phyloP scores from a whole-genome alignment of 2,329 filamentous ascomycete species.

The Cordyceps militaris region DNA sequence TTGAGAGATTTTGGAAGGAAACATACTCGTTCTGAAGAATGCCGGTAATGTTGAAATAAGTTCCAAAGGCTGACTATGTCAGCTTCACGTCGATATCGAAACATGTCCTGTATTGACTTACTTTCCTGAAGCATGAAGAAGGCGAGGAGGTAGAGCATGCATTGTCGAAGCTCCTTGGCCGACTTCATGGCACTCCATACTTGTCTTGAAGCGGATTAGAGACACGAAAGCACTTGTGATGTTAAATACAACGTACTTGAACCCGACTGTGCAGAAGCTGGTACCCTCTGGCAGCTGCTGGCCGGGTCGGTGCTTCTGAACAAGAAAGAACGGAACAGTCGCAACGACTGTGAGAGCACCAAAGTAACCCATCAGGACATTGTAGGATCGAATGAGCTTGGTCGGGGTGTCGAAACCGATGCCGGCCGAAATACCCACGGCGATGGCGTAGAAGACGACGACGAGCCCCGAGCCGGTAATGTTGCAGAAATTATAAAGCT shows the following conservation, averaged over 20 bases:
- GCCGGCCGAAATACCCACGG: constrained; percentile 17
- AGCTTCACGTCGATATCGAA: not conserved
- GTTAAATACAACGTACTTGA: constrained; percentile 10
- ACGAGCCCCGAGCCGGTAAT: constrained; percentile 18
- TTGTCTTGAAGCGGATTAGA: constrained; percentile 7
- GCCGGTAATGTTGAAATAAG: constrained; percentile 17
- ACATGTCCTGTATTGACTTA: too few species aligned
- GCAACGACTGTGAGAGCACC: constrained; percentile 17
- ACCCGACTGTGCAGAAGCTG: constrained; percentile 15
- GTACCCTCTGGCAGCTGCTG: constrained; percentile 18
- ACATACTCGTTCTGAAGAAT: constrained; percentile 18
- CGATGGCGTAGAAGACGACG: constrained; percentile 16
- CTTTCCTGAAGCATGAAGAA: constrained; percentile 20
- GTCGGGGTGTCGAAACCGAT: constrained; percentile 14
- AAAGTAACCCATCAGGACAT: constrained; percentile 18
- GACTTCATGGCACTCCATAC: constrained; percentile 17
- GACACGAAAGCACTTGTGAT: not conserved
- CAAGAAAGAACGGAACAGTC: constrained; percentile 19
- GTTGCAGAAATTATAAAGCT: constrained; percentile 19
- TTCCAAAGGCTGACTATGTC: constrained; percentile 14
- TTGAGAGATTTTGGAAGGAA: not conserved
- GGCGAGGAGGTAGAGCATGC: constrained; percentile 17
- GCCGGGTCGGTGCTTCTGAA: constrained; percentile 19
- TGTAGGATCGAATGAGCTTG: constrained; percentile 16
- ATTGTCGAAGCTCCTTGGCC: constrained; percentile 17